A percentile compares a stretch with the other conserved stretches of the same genome.
These are phyloP conservation scores for Moricandia arvensis DNA, from an alignment of 345 rosid genomes.

Conservation along the genomic window DNA sequence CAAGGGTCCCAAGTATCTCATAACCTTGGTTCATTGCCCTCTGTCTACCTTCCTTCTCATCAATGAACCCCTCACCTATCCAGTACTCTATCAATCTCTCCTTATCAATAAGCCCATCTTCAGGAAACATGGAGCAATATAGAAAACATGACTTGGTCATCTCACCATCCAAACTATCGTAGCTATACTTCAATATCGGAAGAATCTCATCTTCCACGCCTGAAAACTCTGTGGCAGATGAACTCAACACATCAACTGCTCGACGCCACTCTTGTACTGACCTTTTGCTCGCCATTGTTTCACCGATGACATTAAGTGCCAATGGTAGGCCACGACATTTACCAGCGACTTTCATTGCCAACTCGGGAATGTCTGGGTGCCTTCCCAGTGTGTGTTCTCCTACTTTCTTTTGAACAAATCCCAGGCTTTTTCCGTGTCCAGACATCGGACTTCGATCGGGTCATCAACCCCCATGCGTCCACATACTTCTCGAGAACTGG, in stretches of 20 bases:
- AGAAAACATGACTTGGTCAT: background rate
- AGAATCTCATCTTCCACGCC: background rate
- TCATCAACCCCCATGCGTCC: background rate
- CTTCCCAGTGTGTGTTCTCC: background rate
- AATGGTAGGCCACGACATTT: background rate
- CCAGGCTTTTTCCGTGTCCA: background rate
- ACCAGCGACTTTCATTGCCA: background rate
- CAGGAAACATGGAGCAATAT: background rate
- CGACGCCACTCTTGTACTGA: background rate
- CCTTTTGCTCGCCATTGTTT: background rate
- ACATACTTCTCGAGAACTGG: background rate
- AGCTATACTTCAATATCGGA: background rate
- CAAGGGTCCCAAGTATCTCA: background rate
- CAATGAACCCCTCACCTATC: background rate
- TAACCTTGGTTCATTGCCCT: background rate
- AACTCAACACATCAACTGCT: background rate
- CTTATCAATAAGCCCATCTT: background rate
- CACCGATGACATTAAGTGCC: background rate
- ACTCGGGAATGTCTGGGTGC: background rate
- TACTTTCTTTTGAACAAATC: background rate
- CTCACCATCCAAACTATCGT: background rate
- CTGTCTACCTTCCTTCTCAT: background rate
- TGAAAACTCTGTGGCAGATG: background rate
- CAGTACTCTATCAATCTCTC: background rate
- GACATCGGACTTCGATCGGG: background rate